These are phyloP conservation scores for Lactarius pseudohatsudake DNA, from an alignment of 768 basidiomycete species.

Conservation along the genomic window DNA sequence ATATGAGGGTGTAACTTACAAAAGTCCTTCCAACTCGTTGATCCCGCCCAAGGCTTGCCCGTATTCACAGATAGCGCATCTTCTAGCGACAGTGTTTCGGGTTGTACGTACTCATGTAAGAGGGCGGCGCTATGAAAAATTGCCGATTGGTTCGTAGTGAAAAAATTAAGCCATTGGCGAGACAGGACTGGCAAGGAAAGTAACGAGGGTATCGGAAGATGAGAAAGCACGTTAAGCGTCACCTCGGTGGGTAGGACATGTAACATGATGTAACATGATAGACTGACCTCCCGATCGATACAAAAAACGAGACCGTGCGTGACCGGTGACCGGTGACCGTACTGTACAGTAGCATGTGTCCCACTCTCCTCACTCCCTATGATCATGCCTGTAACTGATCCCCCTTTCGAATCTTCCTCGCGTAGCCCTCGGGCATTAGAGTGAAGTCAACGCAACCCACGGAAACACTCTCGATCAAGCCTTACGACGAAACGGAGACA, in stretches of 20 bases:
- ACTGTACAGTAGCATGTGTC: no score
- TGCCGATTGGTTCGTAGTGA: conserved; percentile 45
- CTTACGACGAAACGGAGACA: not conserved
- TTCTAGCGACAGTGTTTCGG: conserved; percentile 35
- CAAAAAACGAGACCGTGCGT: no score
- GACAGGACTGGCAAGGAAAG: conserved; percentile 32
- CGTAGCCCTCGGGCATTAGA: conserved; percentile 15
- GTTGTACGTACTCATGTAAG: conserved; percentile 32
- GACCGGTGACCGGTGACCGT: no score
- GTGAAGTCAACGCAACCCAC: conserved; percentile 27
- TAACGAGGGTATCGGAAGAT: conserved; percentile 49
- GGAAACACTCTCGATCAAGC: not conserved
- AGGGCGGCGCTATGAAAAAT: conserved; percentile 58
- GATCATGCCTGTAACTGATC: no score
- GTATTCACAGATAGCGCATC: conserved; percentile 37
- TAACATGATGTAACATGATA: conserved; percentile 42
- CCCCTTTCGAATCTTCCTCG: not conserved
- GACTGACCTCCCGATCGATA: no score
- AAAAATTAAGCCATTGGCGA: conserved; percentile 36
- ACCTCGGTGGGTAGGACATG: conserved; percentile 55
- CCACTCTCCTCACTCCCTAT: no score
- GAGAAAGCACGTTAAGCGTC: conserved; percentile 46
- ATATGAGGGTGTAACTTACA: conserved; percentile 30
- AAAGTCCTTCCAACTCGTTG: not conserved
- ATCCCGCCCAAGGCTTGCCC: not conserved